Base-by-base conservation (phyloP, 2,329 filamentous ascomycete genomes). In the Colletotrichum sp. region DNA sequence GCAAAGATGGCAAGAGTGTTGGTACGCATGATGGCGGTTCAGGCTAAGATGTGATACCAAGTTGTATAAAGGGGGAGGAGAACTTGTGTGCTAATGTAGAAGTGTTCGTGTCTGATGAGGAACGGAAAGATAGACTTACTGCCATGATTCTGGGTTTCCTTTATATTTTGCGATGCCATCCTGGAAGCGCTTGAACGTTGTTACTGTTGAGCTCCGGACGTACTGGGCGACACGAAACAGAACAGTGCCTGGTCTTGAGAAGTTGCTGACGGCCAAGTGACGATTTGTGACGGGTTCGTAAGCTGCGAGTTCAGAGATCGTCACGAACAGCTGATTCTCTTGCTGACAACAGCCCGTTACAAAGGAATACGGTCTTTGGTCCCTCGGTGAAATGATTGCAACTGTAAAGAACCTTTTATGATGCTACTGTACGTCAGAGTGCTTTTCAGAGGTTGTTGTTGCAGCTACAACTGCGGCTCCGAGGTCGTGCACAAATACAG, bases 391-490 rank as follows among this genome's bases (percentile, higher is more conserved):
- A 21, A 13, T 52, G 10, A 52, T 21, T 5, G 10, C 10, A 6
- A 21, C 38, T 13, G 10, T 52, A 4, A 13, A 52, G 43, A 13
- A 21, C 43, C 3, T 21, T 52, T 13, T 10, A 21, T 21, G 10
- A 52, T 52, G n/a, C n/a, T 21, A 4, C 18, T 0, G 18, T 43
- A 12, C 5, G n/a, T 52, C 0, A 3, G 0, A 52, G n/a, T 21
- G n/a, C 43, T 13, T 52, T 21, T 21, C 43, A 13, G n/a, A 13
- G 43, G n/a, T 52, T 52, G 5, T 13, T 13, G 10, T n/a, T 21
- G 43, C 43, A 7, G 0, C 10, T 52, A 0, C n/a, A 21, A 21
- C n/a, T 52, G n/a, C 43, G 4, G 10, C 43, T 52, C n/a, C 1
- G 10, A 21, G n/a, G 5, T 21, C 10, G 6, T 13, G 43, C n/a